Evolutionary conservation across 2,329 filamentous ascomycete species (phyloP).

Genomic region (Decorospora gaudefroyi): DNA sequence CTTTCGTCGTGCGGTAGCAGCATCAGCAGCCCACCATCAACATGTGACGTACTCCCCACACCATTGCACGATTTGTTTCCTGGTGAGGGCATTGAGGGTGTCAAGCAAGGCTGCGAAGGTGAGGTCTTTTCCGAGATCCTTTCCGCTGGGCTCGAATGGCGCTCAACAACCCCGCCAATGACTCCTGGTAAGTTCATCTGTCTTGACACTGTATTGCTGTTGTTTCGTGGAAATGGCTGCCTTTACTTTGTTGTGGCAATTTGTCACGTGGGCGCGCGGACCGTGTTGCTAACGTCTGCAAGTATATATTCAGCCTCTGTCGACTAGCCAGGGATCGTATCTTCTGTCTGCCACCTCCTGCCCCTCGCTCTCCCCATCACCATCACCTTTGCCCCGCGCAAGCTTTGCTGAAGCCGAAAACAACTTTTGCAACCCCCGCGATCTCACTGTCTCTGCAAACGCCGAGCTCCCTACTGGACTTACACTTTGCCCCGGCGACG

Average conservation of each 20-base stretch:
- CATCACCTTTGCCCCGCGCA: slow-evolving; percentile 74
- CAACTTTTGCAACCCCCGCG: slow-evolving; percentile 89
- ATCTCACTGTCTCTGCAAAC: slow-evolving; percentile 72
- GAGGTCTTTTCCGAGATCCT: slow-evolving; percentile 74
- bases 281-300: slow-evolving; percentile 44
- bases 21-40: slow-evolving; percentile 79
- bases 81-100: slow-evolving; percentile 46
- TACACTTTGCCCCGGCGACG: slow-evolving; percentile 65
- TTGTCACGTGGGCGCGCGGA: slow-evolving; percentile 1
- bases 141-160: slow-evolving; percentile 74
- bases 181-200: slow-evolving; percentile 76
- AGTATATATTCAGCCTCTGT: slow-evolving; percentile 69
- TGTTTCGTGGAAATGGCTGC: not conserved
- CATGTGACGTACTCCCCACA: slow-evolving; percentile 77
- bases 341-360: slow-evolving; percentile 73
- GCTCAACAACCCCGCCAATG: slow-evolving; percentile 79
- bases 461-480: slow-evolving; percentile 69
- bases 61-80: slow-evolving; percentile 77
- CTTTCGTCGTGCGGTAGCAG: slow-evolving; percentile 83
- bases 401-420: slow-evolving; percentile 71
- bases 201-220: not conserved
- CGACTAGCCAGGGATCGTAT: slow-evolving; percentile 68
- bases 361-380: slow-evolving; percentile 85
- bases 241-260: not conserved
- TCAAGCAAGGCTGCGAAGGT: slow-evolving; percentile 65